Percentiles rank a stretch among this genome's conserved stretches.
Conservation (phyloP, 371 early-diverging fungal species). For the Synchytrium microbalum region DNA sequence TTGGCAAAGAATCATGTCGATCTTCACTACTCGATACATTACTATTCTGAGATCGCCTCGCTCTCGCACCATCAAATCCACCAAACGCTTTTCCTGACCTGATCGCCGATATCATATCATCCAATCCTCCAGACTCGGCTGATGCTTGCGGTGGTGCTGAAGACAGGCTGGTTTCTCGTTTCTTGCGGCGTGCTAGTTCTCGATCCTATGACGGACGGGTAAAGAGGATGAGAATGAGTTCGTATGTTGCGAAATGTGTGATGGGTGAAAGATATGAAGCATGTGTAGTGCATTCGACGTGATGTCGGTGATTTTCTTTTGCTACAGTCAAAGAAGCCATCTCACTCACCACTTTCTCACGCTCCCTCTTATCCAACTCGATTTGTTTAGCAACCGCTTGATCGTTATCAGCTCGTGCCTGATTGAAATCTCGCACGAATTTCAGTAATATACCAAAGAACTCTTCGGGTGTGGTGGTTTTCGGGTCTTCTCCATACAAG, state of each 20-base stretch:
- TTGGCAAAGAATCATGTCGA: too few relatives aligned
- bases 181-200: constrained; percentile 33
- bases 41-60: too few relatives aligned
- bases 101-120: constrained; percentile 41
- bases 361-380: constrained; percentile 36
- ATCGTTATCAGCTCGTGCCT: constrained; percentile 36
- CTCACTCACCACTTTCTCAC: constrained; percentile 26
- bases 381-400: constrained; percentile 26
- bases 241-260: too few relatives aligned
- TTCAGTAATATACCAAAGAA: constrained; percentile 38
- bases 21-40: too few relatives aligned
- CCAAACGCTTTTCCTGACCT: constrained; percentile 39
- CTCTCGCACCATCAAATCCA: constrained; percentile 9
- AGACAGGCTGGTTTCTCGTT: constrained; percentile 15
- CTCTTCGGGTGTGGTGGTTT: constrained; percentile 29
- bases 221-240: not conserved
- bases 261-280: too few relatives aligned
- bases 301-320: too few relatives aligned
- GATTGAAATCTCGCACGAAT: constrained; percentile 20
- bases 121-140: constrained; percentile 31
- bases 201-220: constrained; percentile 14
- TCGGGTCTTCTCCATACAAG: constrained; percentile 33
- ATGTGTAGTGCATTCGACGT: too few relatives aligned
- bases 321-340: not conserved
- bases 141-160: constrained; percentile 7